phyloP scores from a whole-genome alignment of 2,329 filamentous ascomycete species.

The Calycina herbarum region DNA sequence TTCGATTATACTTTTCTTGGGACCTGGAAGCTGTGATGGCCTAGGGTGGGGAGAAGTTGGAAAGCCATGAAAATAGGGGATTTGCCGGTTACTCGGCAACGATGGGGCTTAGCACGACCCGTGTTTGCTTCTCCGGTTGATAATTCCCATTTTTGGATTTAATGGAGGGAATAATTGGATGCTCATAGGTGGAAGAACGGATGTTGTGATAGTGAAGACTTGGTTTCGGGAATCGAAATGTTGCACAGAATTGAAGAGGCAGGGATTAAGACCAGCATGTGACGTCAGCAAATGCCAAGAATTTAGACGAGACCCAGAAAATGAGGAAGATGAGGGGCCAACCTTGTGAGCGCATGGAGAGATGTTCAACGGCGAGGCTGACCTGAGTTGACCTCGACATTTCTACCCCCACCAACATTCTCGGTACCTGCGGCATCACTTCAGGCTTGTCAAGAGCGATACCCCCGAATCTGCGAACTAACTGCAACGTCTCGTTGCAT shows the following conservation, averaged over 20 bases:
- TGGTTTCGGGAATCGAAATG: not conserved
- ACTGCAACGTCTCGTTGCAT: not conserved
- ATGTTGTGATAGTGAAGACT: not conserved
- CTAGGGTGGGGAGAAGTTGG: not conserved
- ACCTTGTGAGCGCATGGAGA: not conserved
- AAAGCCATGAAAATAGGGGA: not conserved
- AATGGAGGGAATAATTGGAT: not conserved
- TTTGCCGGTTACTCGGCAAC: not conserved
- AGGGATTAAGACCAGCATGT: not conserved
- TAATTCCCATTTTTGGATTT: not conserved
- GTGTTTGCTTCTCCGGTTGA: not conserved
- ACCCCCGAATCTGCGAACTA: not conserved
- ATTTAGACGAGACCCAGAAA: conserved; percentile 8
- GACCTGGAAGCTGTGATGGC: not conserved
- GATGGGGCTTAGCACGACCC: not conserved
- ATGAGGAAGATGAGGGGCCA: not conserved
- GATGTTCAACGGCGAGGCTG: not conserved
- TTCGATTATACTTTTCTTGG: not conserved
- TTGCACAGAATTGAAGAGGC: not conserved
- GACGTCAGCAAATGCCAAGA: conserved; percentile 27
- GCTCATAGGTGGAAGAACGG: not conserved
- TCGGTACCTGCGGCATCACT: not conserved
- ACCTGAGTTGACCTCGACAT: not conserved
- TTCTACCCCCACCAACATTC: not conserved
- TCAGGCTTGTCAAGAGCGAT: not conserved